A percentile compares a stretch with the other conserved stretches of the same genome.
Conservation (phyloP, 1,284 basidiomycete species). For the Sanghuangporus baumii region DNA sequence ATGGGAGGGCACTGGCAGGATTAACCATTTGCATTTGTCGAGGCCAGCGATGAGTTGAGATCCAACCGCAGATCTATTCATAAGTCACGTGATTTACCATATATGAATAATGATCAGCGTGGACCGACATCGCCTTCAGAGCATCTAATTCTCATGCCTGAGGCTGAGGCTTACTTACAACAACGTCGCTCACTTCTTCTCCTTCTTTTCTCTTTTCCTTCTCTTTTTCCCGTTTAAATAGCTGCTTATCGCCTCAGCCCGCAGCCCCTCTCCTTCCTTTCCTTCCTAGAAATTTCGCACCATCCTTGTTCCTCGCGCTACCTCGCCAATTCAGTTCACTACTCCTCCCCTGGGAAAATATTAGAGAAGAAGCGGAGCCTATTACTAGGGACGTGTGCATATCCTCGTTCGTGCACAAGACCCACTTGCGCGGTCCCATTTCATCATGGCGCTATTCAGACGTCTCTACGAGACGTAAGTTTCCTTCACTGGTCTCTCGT, state of each 20-base stretch:
- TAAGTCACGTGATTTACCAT: neutral
- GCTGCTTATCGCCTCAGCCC: neutral
- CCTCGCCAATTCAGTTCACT: constrained; percentile 1
- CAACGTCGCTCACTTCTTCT: neutral
- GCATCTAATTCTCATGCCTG: neutral
- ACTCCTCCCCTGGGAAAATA: constrained; percentile 8
- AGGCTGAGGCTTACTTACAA: too few relatives aligned
- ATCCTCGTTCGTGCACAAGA: neutral
- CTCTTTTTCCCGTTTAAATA: neutral
- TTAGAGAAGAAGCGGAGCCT: constrained; percentile 2
- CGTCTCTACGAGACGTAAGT: constrained; percentile 14
- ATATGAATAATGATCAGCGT: neutral
- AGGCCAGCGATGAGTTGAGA: neutral
- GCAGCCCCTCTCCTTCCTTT: neutral
- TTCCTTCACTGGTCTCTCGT: neutral
- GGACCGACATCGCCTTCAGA: neutral
- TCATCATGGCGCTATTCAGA: constrained; percentile 9
- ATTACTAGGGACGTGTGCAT: neutral
- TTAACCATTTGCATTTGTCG: neutral
- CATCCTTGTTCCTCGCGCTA: neutral
- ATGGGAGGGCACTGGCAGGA: neutral
- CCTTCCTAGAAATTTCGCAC: neutral
- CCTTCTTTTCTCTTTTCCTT: neutral
- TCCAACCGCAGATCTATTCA: neutral
- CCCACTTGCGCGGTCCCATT: neutral